Conservation (phyloP, 2,329 filamentous ascomycete genomes). For the Tolypocladium tropicale region DNA sequence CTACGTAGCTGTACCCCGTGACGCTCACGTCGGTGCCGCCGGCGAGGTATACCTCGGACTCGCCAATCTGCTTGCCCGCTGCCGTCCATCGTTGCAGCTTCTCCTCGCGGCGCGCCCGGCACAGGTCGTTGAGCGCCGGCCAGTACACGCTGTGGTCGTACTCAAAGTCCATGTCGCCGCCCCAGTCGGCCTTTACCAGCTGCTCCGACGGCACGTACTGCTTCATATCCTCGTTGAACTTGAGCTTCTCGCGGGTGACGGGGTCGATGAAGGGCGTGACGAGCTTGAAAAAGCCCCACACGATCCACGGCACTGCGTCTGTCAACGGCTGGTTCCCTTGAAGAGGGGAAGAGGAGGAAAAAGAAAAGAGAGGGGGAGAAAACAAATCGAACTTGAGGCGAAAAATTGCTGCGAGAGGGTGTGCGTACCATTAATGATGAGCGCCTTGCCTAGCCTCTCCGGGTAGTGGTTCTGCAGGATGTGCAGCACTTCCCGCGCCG, state of each 20-base stretch:
- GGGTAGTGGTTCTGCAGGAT: conserved; percentile 96
- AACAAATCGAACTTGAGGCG: no score
- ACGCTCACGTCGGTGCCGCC: conserved; percentile 38
- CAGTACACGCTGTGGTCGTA: conserved; percentile 88
- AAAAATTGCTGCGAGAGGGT: neutral
- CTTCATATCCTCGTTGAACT: conserved; percentile 89
- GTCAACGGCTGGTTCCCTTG: neutral
- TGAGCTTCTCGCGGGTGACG: conserved; percentile 85
- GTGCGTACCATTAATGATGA: conserved; percentile 73
- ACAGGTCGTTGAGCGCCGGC: conserved; percentile 70
- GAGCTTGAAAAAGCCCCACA: conserved; percentile 90
- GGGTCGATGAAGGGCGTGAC: conserved; percentile 97
- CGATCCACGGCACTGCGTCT: conserved; percentile 70
- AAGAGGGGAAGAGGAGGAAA: neutral
- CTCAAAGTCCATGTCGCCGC: conserved; percentile 75
- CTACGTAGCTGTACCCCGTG: conserved; percentile 19
- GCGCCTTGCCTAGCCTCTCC: conserved; percentile 75
- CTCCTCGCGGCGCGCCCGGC: conserved; percentile 52
- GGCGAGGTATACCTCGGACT: conserved; percentile 78
- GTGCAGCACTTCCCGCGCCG: conserved; percentile 73
- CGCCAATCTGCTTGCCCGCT: conserved; percentile 72
- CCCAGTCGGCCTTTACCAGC: conserved; percentile 64
- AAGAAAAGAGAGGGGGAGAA: no score
- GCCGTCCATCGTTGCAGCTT: conserved; percentile 64
- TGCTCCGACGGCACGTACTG: conserved; percentile 74